These are phyloP conservation scores for Naganishia randhawae DNA, from an alignment of 768 basidiomycete genomes.

Conservation along the genomic window DNA sequence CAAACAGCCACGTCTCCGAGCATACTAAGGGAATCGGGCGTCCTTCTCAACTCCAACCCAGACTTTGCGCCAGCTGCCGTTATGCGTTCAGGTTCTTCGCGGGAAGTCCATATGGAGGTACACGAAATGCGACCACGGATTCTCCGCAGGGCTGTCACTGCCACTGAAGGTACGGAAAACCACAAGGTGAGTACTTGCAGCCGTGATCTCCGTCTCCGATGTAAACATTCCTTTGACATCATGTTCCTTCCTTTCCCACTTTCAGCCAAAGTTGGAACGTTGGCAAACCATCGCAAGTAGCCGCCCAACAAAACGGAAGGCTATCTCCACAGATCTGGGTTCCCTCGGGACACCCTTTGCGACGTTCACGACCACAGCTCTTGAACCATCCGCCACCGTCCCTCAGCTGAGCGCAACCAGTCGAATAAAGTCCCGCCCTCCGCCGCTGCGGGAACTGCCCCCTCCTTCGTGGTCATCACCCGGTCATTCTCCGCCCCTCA, in stretches of 20 bases:
- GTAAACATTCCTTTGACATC: not conserved
- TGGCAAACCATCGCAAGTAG: not conserved
- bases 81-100: not conserved
- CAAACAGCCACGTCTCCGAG: not conserved
- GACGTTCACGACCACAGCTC: not conserved
- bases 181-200: not conserved
- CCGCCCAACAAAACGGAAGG: slow-evolving; percentile 21
- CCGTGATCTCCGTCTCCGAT: not conserved
- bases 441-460: slow-evolving; percentile 29
- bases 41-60: not conserved
- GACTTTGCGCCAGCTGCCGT: not conserved
- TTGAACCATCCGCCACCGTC: not conserved
- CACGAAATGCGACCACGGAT: slow-evolving; percentile 13
- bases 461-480: slow-evolving; percentile 31
- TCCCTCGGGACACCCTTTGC: slow-evolving; percentile 5
- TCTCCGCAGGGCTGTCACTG: slow-evolving; percentile 1
- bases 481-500: slow-evolving; percentile 30
- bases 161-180: not conserved
- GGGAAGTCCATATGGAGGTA: slow-evolving; percentile 5
- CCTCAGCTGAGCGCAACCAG: not conserved
- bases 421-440: slow-evolving; percentile 16
- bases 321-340: slow-evolving; percentile 15
- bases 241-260: not conserved
- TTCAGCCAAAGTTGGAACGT: not conserved
- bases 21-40: slow-evolving; percentile 1